phyloP scores from a whole-genome alignment of 306 rosid genomes.

The Castanea crenata region DNA sequence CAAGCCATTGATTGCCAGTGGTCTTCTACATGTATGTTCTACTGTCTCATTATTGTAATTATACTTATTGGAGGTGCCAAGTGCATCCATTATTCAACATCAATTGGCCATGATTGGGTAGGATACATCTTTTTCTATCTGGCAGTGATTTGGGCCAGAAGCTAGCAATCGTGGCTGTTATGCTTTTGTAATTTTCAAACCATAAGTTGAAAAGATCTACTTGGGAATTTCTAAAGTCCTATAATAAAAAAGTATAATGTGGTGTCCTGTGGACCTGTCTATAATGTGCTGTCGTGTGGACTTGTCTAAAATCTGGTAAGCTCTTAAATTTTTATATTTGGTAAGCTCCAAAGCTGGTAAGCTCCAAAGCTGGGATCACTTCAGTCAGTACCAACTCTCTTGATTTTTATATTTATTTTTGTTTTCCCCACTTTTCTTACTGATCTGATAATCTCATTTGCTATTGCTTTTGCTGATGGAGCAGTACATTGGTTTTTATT shows the following conservation, averaged over 20 bases:
- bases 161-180: background rate
- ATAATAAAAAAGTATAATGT: background rate
- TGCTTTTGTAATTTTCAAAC: background rate
- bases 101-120: background rate
- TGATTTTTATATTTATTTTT: too few species aligned
- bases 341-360: too few species aligned
- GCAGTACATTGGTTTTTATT: too few species aligned
- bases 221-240: background rate
- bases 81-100: background rate
- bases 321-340: too few species aligned
- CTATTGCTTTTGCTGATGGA: too few species aligned
- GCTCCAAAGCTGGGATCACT: too few species aligned
- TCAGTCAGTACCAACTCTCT: too few species aligned
- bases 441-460: too few species aligned
- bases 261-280: background rate
- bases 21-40: conserved; percentile 75
- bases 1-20: conserved; percentile 91
- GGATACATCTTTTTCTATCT: background rate
- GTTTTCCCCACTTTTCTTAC: too few species aligned
- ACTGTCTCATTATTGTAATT: background rate
- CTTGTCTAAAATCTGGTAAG: too few species aligned
- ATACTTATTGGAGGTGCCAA: conserved; percentile 2
- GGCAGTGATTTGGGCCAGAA: background rate
- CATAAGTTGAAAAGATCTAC: background rate
- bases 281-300: too few species aligned